phyloP scores from a whole-genome alignment of 371 early-diverging fungal genomes.

The Apophysomyces variabilis region DNA sequence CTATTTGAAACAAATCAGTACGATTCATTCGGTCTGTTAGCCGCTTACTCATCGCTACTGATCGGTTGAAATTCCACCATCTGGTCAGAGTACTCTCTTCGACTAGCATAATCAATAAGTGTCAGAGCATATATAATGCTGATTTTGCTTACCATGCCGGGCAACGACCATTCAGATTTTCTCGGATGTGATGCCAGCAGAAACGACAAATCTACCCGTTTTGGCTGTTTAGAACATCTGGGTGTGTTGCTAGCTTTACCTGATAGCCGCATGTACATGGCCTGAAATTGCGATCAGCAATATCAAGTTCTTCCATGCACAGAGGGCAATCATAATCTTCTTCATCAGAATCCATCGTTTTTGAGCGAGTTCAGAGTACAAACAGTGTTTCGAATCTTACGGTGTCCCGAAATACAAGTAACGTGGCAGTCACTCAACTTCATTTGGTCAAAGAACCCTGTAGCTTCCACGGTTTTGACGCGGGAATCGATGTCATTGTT shows the following conservation, averaged over 20 bases:
- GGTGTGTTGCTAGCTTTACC: conserved; percentile 49
- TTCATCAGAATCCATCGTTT: conserved; percentile 61
- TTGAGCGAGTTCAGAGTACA: background rate
- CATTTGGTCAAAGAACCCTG: too few species aligned
- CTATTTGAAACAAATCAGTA: conserved; percentile 28
- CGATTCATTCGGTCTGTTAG: background rate
- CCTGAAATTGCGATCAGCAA: conserved; percentile 91
- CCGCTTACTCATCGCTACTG: conserved; percentile 80
- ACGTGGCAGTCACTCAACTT: too few species aligned
- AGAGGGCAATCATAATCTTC: conserved; percentile 95
- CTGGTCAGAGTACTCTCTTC: conserved; percentile 84
- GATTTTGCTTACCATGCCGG: conserved; percentile 80
- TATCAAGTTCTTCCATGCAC: conserved; percentile 97
- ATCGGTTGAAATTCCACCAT: conserved; percentile 88
- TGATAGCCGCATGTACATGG: conserved; percentile 99
- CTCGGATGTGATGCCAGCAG: conserved; percentile 97
- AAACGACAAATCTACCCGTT: conserved; percentile 92
- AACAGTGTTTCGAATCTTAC: background rate
- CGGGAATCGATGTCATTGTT: too few species aligned
- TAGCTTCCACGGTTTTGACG: too few species aligned
- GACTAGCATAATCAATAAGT: conserved; percentile 45
- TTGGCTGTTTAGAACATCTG: background rate
- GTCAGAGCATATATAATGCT: background rate
- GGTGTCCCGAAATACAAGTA: too few species aligned
- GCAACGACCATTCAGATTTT: conserved; percentile 90